Base-by-base conservation (phyloP, 2,329 filamentous ascomycete genomes). In the Thyridium curvatum region DNA sequence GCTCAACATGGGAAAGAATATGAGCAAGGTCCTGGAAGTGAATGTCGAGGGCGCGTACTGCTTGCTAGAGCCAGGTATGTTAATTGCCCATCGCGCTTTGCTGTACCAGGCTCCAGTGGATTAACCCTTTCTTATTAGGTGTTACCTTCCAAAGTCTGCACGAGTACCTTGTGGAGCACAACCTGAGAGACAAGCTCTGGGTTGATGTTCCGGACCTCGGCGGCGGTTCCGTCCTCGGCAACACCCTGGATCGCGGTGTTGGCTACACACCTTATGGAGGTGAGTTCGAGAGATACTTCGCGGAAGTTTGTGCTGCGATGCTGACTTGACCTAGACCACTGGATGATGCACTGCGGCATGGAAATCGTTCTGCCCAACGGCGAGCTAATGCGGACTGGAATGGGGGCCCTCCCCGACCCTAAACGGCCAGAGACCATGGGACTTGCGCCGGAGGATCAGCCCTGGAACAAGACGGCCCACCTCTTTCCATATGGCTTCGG, bases 31-130 rank as follows among this genome's bases (percentile, higher is more conserved):
- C 9, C 52, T 79, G 12, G 62, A 75, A 32, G 65, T 78, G 26
- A 68, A 72, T 46, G 61, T 59, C 0, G 65, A 74, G 13, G 66
- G 65, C 35, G 69, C 68, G 15, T 73, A 62, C 33, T 71, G 64
- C 30, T 55, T 78, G 0, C 61, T 79, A 2, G 73, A 78, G 49
- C 74, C 74, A 0, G 74, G 74, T 1, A n/a, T n/a, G n/a, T n/a
- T n/a, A n/a, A n/a, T n/a, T n/a, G n/a, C n/a, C n/a, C n/a, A n/a
- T n/a, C n/a, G n/a, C n/a, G n/a, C n/a, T n/a, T n/a, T n/a, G n/a
- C n/a, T n/a, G n/a, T n/a, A n/a, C n/a, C n/a, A n/a, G n/a, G n/a
- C n/a, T n/a, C n/a, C n/a, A n/a, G n/a, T n/a, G n/a, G n/a, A n/a
- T n/a, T n/a, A n/a, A n/a, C n/a, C n/a, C n/a, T n/a, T n/a, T n/a